Conservation (phyloP, 2,329 filamentous ascomycete species). For the Aspergillus carbonarius region DNA sequence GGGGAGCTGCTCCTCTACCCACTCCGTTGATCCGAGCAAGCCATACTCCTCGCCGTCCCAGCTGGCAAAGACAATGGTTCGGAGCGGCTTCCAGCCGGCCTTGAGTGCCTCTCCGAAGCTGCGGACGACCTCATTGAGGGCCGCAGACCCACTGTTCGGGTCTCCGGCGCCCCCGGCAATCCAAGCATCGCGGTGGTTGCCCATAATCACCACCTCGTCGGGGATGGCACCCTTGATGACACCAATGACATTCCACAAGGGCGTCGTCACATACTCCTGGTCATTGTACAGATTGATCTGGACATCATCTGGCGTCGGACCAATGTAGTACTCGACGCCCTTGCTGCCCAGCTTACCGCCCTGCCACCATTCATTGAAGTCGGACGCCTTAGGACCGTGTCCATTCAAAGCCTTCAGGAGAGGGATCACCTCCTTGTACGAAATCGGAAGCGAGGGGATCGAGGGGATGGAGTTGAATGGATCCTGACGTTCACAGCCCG, state of each 20-base stretch:
- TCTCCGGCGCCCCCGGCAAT: slow-evolving; percentile 80
- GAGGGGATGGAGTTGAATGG: slow-evolving; percentile 69
- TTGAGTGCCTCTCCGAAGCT: slow-evolving; percentile 70
- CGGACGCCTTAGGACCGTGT: slow-evolving; percentile 72
- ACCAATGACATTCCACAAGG: slow-evolving; percentile 89
- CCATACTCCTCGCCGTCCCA: slow-evolving; percentile 87
- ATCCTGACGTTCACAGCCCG: slow-evolving; percentile 74
- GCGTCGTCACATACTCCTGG: slow-evolving; percentile 78
- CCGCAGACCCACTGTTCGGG: slow-evolving; percentile 78
- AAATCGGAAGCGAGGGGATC: slow-evolving; percentile 90
- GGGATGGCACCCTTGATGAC: slow-evolving; percentile 83
- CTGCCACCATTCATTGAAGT: slow-evolving; percentile 72
- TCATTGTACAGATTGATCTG: slow-evolving; percentile 73
- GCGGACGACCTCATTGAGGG: slow-evolving; percentile 74
- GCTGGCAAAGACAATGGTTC: slow-evolving; percentile 88
- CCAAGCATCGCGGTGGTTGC: slow-evolving; percentile 93
- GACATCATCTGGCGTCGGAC: slow-evolving; percentile 71
- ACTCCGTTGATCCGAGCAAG: slow-evolving; percentile 82
- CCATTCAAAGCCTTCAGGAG: slow-evolving; percentile 89
- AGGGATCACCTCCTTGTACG: slow-evolving; percentile 80
- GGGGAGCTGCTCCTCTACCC: slow-evolving; percentile 85
- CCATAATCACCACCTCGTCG: slow-evolving; percentile 83
- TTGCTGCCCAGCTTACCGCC: slow-evolving; percentile 74
- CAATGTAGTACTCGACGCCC: slow-evolving; percentile 80
- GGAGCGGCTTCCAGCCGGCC: slow-evolving; percentile 77